Conservation (phyloP, 805 yeast species). For the Lachancea thermotolerans region DNA sequence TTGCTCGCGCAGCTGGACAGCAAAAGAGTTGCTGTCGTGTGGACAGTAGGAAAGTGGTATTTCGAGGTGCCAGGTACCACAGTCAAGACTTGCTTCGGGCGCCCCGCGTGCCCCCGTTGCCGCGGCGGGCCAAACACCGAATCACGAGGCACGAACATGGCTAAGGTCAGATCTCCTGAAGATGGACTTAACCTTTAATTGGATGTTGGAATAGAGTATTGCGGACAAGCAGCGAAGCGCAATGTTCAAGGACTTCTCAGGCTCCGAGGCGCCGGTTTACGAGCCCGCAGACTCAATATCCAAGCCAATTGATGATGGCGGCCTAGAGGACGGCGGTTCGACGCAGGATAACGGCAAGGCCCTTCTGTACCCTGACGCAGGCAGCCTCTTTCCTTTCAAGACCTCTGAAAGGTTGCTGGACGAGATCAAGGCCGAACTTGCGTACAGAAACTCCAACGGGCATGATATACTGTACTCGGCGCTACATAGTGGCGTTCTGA, state of each 20-base stretch:
- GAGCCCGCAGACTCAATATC: not conserved
- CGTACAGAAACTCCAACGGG: constrained; percentile 21
- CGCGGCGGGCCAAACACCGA: no score
- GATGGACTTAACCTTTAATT: not conserved
- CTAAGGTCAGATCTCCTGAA: not conserved
- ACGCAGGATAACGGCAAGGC: constrained; percentile 24
- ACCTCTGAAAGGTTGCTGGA: constrained; percentile 63
- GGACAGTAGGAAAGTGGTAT: no score
- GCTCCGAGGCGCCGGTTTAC: not conserved
- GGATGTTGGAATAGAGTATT: not conserved
- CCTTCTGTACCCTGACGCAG: constrained; percentile 20
- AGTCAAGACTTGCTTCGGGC: no score
- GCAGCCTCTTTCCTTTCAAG: constrained; percentile 37
- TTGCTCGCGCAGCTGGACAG: no score
- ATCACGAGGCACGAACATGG: no score
- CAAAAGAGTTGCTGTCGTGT: no score
- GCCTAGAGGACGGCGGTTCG: not conserved
- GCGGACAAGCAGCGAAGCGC: not conserved
- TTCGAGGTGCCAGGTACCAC: no score
- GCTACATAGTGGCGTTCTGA: constrained; percentile 25
- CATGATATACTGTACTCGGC: constrained; percentile 9
- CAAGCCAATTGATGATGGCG: not conserved
- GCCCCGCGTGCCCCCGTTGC: no score
- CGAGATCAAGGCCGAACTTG: constrained; percentile 46
- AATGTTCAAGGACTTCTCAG: constrained; percentile 1